phyloP scores from a whole-genome alignment of 2,329 filamentous ascomycete genomes.

The Penicillium glabrum region DNA sequence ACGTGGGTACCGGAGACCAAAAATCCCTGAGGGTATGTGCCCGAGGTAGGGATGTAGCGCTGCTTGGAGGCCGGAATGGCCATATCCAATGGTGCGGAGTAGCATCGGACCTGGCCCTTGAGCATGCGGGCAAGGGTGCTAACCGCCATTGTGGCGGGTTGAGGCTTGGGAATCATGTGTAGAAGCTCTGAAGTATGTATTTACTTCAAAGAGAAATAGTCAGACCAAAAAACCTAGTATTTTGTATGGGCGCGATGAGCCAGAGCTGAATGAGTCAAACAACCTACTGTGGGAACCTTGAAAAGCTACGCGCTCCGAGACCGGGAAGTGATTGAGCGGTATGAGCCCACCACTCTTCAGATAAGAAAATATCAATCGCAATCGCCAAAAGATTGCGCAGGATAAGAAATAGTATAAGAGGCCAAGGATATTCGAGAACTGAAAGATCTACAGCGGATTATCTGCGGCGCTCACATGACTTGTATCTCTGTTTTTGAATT shows the following conservation, averaged over 20 bases:
- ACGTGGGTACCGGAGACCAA: slow-evolving; percentile 82
- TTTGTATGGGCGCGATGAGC: background rate
- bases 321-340: slow-evolving; percentile 9
- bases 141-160: slow-evolving; percentile 33
- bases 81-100: slow-evolving; percentile 48
- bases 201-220: slow-evolving; percentile 2
- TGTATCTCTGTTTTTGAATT: background rate
- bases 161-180: slow-evolving; percentile 27
- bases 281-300: slow-evolving; percentile 8
- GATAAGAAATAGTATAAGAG: background rate
- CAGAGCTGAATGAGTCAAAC: slow-evolving; percentile 11
- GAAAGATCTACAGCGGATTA: background rate
- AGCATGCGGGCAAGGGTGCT: slow-evolving; percentile 34
- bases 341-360: slow-evolving; percentile 1
- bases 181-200: background rate
- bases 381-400: background rate
- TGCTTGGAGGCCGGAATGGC: slow-evolving; percentile 75
- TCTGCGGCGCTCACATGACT: slow-evolving; percentile 3
- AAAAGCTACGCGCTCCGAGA: slow-evolving; percentile 23
- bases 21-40: slow-evolving; percentile 90
- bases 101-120: slow-evolving; percentile 42
- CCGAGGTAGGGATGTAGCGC: slow-evolving; percentile 83
- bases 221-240: background rate
- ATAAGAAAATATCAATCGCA: background rate
- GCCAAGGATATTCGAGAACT: background rate